phyloP scores from a whole-genome alignment of 1,284 basidiomycete genomes.

The Bjerkandera adusta region DNA sequence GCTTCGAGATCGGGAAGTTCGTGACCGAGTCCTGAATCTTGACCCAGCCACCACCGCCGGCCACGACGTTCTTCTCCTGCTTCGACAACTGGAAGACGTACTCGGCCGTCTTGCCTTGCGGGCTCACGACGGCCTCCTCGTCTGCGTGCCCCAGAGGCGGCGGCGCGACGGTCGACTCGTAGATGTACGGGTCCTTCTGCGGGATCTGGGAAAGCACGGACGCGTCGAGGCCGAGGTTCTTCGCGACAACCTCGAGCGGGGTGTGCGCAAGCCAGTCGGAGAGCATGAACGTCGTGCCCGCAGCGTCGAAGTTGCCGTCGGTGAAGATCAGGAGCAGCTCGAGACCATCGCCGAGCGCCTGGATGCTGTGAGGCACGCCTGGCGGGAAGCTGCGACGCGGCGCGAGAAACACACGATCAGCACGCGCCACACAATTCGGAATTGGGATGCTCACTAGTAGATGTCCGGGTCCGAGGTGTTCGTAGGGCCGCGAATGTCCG shows the following conservation, averaged over 20 bases:
- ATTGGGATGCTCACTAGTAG: constrained; percentile 22
- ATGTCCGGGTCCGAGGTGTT: constrained; percentile 26
- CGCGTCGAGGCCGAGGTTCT: constrained; percentile 26
- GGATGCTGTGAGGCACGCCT: constrained; percentile 27
- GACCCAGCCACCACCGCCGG: constrained; percentile 26
- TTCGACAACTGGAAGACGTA: constrained; percentile 28
- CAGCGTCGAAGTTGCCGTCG: constrained; percentile 29
- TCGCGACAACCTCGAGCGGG: constrained; percentile 26
- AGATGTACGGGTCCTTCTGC: constrained; percentile 27
- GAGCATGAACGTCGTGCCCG: constrained; percentile 29
- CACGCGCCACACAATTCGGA: not conserved
- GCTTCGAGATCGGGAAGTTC: constrained; percentile 27
- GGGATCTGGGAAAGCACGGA: constrained; percentile 23
- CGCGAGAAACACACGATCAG: not conserved
- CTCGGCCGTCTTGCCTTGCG: constrained; percentile 24
- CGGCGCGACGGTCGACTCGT: constrained; percentile 20
- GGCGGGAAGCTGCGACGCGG: constrained; percentile 24
- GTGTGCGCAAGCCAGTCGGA: constrained; percentile 30
- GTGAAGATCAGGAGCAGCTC: constrained; percentile 29
- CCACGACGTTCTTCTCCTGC: constrained; percentile 23
- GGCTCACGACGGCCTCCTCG: constrained; percentile 24
- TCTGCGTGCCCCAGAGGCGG: constrained; percentile 23
- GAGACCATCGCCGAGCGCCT: constrained; percentile 27
- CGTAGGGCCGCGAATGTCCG: constrained; percentile 24
- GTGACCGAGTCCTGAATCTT: constrained; percentile 28